phyloP scores from a whole-genome alignment of 176 grass and related monocot species.

The Oryza punctata region DNA sequence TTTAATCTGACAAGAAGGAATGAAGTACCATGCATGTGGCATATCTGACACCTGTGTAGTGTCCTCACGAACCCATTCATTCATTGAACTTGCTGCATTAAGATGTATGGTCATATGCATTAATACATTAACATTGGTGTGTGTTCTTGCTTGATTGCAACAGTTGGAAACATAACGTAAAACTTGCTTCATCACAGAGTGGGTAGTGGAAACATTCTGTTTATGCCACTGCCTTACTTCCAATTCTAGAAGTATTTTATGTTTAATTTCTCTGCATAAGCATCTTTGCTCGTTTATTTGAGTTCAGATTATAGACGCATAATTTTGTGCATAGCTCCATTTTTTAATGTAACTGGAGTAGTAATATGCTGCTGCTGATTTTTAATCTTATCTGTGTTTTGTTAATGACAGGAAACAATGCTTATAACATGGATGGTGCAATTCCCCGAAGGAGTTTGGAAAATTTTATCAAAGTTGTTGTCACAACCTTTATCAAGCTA shows the following conservation, averaged over 20 bases:
- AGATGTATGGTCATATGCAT: background rate
- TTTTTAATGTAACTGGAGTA: background rate
- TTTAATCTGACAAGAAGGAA: constrained; percentile 10
- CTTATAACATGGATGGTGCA: constrained; percentile 23
- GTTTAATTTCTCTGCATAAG: background rate
- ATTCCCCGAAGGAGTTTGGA: constrained; percentile 37
- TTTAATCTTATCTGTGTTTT: constrained; percentile 8
- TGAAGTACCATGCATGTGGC: constrained; percentile 19
- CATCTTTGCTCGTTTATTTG: background rate
- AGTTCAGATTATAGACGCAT: background rate
- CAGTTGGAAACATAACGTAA: background rate
- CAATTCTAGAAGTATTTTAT: background rate
- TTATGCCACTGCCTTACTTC: background rate
- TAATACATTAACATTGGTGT: background rate
- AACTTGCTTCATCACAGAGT: background rate
- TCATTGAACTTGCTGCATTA: constrained; percentile 9
- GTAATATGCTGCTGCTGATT: background rate
- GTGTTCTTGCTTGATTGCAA: background rate
- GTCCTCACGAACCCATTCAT: constrained; percentile 8
- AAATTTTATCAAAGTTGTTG: constrained; percentile 42
- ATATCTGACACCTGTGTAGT: background rate
- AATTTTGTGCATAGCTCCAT: background rate
- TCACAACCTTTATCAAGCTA: constrained; percentile 73
- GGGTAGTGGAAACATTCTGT: background rate
- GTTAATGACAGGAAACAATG: constrained; percentile 44